Evolutionary conservation across 768 basidiomycete genomes (phyloP).

Genomic region (Rhizopogon vesiculosus): DNA sequence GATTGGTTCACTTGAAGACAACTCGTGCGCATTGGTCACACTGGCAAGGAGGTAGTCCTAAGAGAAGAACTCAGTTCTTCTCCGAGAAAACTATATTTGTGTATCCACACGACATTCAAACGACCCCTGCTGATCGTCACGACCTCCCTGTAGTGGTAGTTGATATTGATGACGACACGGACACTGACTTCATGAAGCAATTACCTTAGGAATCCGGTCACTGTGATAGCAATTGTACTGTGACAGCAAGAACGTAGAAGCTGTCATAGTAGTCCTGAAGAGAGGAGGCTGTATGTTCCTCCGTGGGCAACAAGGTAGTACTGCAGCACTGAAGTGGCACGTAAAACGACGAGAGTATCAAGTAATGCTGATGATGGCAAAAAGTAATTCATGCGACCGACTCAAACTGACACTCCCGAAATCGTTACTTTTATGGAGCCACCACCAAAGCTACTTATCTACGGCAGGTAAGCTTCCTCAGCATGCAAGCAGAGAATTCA

Average conservation of each 20-base stretch:
- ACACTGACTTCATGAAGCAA: too few relatives aligned
- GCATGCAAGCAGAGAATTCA: neutral
- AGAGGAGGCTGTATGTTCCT: conserved; percentile 22
- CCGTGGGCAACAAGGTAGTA: conserved; percentile 25
- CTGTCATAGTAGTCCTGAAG: conserved; percentile 31
- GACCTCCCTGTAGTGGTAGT: too few relatives aligned
- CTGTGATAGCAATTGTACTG: too few relatives aligned
- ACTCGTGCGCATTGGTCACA: too few relatives aligned
- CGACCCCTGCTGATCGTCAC: too few relatives aligned
- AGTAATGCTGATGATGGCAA: neutral
- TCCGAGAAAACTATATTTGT: too few relatives aligned
- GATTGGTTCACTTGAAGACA: too few relatives aligned
- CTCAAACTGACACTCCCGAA: conserved; percentile 30
- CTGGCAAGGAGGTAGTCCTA: too few relatives aligned
- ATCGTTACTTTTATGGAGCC: conserved; percentile 28
- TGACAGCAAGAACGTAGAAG: conserved; percentile 21
- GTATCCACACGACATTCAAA: too few relatives aligned
- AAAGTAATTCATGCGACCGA: neutral
- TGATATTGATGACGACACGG: too few relatives aligned
- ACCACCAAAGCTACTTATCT: conserved; percentile 22
- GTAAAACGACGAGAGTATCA: conserved; percentile 11
- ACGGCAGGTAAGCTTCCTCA: neutral
- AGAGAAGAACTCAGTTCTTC: too few relatives aligned
- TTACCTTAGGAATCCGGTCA: too few relatives aligned
- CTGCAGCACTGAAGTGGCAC: conserved; percentile 30